A percentile compares a stretch with the other conserved stretches of the same genome.
phyloP scores from a whole-genome alignment of 805 yeast genomes.

The Diddensiella caesifluorescens region DNA sequence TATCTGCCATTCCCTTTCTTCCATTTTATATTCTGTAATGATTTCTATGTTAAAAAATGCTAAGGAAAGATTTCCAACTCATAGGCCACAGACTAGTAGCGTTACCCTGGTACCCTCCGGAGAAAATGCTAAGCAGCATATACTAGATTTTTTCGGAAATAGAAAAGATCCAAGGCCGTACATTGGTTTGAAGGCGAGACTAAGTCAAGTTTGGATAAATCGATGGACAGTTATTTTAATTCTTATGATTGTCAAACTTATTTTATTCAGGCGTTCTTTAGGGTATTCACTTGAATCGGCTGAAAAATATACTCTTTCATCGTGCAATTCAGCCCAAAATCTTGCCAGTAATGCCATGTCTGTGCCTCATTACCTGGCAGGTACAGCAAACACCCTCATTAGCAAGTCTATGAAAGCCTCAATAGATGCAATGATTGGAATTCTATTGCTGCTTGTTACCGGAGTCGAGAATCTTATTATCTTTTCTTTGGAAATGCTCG shows the following conservation, averaged over 20 bases:
- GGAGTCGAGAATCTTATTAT: conserved; percentile 55
- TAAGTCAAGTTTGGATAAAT: conserved; percentile 43
- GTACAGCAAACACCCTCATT: conserved; percentile 49
- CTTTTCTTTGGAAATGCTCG: conserved; percentile 62
- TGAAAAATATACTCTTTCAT: conserved; percentile 34
- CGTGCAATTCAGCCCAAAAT: conserved; percentile 47
- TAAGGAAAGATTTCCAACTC: neutral
- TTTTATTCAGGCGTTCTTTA: conserved; percentile 50
- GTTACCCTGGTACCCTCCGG: too few species aligned
- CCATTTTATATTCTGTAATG: too few species aligned
- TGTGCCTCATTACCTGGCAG: conserved; percentile 53
- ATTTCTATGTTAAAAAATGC: too few species aligned
- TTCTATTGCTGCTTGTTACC: conserved; percentile 45
- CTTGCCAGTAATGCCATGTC: conserved; percentile 34
- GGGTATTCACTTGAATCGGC: conserved; percentile 39
- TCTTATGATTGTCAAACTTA: conserved; percentile 55
- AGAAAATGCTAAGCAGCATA: too few species aligned
- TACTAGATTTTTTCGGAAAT: neutral
- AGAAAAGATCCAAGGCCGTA: conserved; percentile 11
- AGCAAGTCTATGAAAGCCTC: conserved; percentile 44
- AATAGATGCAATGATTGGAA: conserved; percentile 41
- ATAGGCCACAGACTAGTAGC: too few species aligned
- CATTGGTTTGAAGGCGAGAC: conserved; percentile 25
- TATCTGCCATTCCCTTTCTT: too few species aligned
- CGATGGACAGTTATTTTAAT: conserved; percentile 52